Evolutionary conservation across 1,284 basidiomycete genomes (phyloP), one percentile per base, ranked within the genome.

Genomic region (Ustilago nuda): DNA sequence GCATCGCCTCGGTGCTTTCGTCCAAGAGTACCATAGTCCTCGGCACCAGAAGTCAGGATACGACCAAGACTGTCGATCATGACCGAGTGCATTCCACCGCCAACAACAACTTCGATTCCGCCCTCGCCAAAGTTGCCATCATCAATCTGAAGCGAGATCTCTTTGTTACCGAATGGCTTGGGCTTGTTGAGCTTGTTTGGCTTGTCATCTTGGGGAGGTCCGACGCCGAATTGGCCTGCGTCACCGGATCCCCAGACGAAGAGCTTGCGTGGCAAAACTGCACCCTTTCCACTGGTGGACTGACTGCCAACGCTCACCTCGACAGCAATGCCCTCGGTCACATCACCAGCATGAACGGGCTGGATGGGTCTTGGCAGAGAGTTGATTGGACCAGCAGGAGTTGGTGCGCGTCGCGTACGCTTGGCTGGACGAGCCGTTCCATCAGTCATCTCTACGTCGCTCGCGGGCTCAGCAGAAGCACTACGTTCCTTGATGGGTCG

Each of bases 1-100:
- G 94, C 90, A 9, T 91, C 89, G 63, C 92, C 89, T 58, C 83
- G 69, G 52, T 80, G 74, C 57, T 80, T 78, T 17, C 76, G 72
- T n/a, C 95, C 95, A 32, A 98, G 89, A 45, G 93, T 92, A 59
- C 93, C 94, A 80, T 94, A 92, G 85, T 98, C 95, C 85, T 98
- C 97, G 74, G 94, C 91, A 53, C 94, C 94, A 87, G 92, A 95
- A 9, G 92, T 92, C 43, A 82, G 60, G 35, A 85, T 75, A 50
- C 76, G 70, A 23, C 84, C 84, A 15, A 76, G 51, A 13, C 66
- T 66, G 62, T 85, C 84, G 56, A 85, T 78, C 41, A 82, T 65
- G 41, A 85, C 67, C 17, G 84, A 78, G 61, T 85, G 84, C 84
- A 85, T 84, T 27, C 84, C 84, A 17, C 84, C 84, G 17, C 80